Conservation (phyloP, 345 rosid genomes). For the Diplotaxis tenuifolia region DNA sequence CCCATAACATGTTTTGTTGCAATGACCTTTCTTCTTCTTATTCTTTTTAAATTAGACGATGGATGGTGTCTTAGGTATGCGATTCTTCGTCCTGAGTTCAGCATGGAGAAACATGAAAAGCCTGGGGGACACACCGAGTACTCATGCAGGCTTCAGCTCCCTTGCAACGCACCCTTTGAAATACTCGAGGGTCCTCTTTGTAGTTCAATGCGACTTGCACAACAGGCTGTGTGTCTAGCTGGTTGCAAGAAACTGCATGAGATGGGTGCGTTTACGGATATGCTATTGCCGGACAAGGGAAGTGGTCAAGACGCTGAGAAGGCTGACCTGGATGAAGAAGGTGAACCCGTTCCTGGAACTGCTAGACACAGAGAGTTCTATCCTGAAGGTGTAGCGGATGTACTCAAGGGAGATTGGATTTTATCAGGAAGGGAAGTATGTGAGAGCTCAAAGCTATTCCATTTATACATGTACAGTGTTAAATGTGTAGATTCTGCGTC, state of each 20-base stretch:
- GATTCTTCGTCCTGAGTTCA: constrained; percentile 92
- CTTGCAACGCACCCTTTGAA: constrained; percentile 98
- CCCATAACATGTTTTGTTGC: background rate
- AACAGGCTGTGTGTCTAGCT: constrained; percentile 99
- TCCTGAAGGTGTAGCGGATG: constrained; percentile 95
- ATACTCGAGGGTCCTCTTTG: constrained; percentile 90
- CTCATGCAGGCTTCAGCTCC: constrained; percentile 97
- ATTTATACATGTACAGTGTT: constrained; percentile 74
- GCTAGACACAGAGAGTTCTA: constrained; percentile 98
- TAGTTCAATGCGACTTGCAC: constrained; percentile 94
- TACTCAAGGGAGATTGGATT: constrained; percentile 99
- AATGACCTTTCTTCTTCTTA: background rate
- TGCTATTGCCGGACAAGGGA: constrained; percentile 98
- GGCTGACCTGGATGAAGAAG: constrained; percentile 79
- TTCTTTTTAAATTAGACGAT: background rate
- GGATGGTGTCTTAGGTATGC: constrained; percentile 59
- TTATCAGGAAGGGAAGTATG: constrained; percentile 63
- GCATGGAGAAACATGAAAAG: constrained; percentile 87
- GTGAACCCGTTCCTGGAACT: constrained; percentile 98
- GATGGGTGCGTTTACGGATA: constrained; percentile 99
- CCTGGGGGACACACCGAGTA: constrained; percentile 87
- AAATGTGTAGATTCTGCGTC: constrained; percentile 60
- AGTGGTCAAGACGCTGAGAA: constrained; percentile 83
- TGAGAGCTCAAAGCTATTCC: constrained; percentile 50
- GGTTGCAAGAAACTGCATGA: constrained; percentile 99